Evolutionary conservation across 2,329 filamentous ascomycete genomes (phyloP), one percentile per base, ranked within the genome.

Genomic region (Didymella pomorum): DNA sequence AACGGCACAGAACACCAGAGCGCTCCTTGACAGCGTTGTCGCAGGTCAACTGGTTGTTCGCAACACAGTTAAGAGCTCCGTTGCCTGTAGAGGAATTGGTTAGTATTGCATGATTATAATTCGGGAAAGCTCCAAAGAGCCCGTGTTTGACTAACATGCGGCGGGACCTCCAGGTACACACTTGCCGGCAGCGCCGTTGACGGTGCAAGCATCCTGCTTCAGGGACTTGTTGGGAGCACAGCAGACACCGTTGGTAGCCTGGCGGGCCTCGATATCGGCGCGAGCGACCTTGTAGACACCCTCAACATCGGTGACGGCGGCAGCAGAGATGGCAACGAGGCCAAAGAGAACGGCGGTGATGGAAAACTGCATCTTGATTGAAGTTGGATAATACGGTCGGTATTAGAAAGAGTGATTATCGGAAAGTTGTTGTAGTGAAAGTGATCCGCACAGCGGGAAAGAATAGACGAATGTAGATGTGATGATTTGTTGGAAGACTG

Each of bases 51-150:
- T 64, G 57, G 57, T 60, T 53, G 62, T 64, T 61, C 5, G 59
- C 60, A 35, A 66, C 62, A 48, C 64, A 66, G 62, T 62, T 64
- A 39, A 66, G 44, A 16, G 64, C 64, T 16, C 62, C 64, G 42
- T 54, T 39, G n/a, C 35, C 35, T 39, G 2, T 10, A 4, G n/a
- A 8, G n/a, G 20, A 20, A 18, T 2, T 4, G n/a, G n/a, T 39
- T 12, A 39, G 35, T 20, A 20, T 20, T 20, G n/a, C 18, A 3
- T 39, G n/a, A 11, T 11, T 18, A 11, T 4, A 18, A 39, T 20
- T 10, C 31, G 14, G 6, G 31, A 35, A 6, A 39, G 35, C 18
- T 35, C 31, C 31, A 16, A 6, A 20, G 7, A 39, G n/a, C 35
- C 35, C 20, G n/a, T 39, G 4, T 11, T 20, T 20, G n/a, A 39